These are phyloP conservation scores for Metschnikowia amazonensis DNA, from an alignment of 805 yeast species.

Conservation along the genomic window DNA sequence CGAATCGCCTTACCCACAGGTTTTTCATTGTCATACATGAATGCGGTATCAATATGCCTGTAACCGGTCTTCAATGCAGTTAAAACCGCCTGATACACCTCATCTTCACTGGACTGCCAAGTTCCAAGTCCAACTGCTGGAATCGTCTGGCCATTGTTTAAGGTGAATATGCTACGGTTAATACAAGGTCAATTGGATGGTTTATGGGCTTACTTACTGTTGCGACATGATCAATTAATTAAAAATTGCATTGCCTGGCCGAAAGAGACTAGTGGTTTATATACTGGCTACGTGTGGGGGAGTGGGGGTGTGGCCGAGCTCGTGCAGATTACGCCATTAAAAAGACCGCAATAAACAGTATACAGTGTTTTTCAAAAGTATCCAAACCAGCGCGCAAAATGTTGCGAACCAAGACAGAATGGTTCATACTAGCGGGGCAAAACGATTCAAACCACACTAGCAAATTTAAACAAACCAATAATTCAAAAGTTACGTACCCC, in stretches of 20 bases:
- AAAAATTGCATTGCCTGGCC: not conserved
- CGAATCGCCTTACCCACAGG: conserved; percentile 54
- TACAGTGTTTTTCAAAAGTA: too few species aligned
- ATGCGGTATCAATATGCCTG: conserved; percentile 51
- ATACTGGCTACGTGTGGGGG: conserved; percentile 1
- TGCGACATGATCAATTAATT: not conserved
- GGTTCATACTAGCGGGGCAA: too few species aligned
- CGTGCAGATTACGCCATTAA: not conserved
- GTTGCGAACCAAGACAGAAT: too few species aligned
- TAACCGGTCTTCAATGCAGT: conserved; percentile 55
- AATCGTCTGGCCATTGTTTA: conserved; percentile 55
- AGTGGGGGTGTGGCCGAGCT: conserved; percentile 2
- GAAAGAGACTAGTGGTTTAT: not conserved
- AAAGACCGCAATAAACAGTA: not conserved
- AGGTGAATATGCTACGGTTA: conserved; percentile 26
- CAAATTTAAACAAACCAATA: too few species aligned
- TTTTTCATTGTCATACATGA: conserved; percentile 56
- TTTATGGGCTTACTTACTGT: not conserved
- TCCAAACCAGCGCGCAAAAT: too few species aligned
- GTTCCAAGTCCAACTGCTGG: conserved; percentile 77
- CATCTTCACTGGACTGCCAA: conserved; percentile 57
- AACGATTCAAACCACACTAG: too few species aligned
- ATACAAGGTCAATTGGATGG: not conserved
- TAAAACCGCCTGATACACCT: conserved; percentile 53
- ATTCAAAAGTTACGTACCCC: too few species aligned